A percentile compares a stretch with the other conserved stretches of the same genome.
These are phyloP conservation scores for Astrothelium subdiscretum DNA, from an alignment of 495 filamentous ascomycete species.

Conservation along the genomic window DNA sequence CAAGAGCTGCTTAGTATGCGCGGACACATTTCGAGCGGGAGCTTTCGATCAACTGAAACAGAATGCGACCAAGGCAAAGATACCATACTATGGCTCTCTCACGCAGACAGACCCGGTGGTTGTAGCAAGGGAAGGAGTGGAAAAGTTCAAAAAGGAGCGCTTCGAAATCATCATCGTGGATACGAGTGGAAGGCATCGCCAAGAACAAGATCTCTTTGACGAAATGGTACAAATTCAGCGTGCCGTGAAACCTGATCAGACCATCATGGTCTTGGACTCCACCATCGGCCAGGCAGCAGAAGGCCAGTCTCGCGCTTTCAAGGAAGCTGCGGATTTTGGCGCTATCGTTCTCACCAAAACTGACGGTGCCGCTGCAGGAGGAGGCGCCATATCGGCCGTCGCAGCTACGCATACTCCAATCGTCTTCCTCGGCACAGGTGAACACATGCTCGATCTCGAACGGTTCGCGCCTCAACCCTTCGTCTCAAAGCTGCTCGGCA, in stretches of 20 bases:
- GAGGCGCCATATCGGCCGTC: constrained; percentile 96
- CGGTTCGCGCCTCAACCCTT: constrained; percentile 85
- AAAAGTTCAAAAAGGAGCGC: constrained; percentile 96
- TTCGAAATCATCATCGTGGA: constrained; percentile 99
- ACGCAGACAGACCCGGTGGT: constrained; percentile 93
- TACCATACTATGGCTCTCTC: constrained; percentile 92
- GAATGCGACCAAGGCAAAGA: constrained; percentile 97
- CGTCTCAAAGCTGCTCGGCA: constrained; percentile 80
- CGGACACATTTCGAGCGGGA: constrained; percentile 95
- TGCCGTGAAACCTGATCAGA: constrained; percentile 89
- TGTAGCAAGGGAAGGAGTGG: constrained; percentile 87
- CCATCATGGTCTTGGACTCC: constrained; percentile 94
- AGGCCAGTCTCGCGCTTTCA: constrained; percentile 90
- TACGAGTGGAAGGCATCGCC: constrained; percentile 85
- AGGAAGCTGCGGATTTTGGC: constrained; percentile 93
- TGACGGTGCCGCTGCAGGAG: constrained; percentile 86
- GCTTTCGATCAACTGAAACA: constrained; percentile 98
- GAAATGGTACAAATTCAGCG: constrained; percentile 97
- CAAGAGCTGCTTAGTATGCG: constrained; percentile 89
- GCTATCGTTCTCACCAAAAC: constrained; percentile 99
- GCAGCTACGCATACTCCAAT: constrained; percentile 95
- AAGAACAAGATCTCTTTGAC: constrained; percentile 88
- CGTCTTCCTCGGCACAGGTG: constrained; percentile 93
- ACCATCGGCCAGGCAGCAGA: constrained; percentile 95
- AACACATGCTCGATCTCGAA: constrained; percentile 93